Percentiles rank a stretch among this genome's conserved stretches.
Evolutionary conservation across 805 yeast genomes (phyloP).

Genomic region (Metschnikowia koreensis): DNA sequence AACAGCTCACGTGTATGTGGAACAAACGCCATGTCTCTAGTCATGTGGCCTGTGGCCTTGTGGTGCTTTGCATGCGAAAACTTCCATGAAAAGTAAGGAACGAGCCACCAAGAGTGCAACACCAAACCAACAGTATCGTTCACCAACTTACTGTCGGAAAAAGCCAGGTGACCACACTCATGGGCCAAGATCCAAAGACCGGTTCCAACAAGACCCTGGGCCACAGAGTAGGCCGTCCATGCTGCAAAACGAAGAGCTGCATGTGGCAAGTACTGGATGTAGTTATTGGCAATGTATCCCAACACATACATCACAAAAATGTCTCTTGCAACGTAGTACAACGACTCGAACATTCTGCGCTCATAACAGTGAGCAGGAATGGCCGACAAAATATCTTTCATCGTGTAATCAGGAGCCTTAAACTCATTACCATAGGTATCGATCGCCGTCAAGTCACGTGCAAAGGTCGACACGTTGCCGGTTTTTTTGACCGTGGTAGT

Average conservation of each 20-base stretch:
- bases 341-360: constrained; percentile 52
- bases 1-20: constrained; percentile 67
- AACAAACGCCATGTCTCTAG: constrained; percentile 82
- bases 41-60: constrained; percentile 82
- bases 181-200: constrained; percentile 87
- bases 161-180: constrained; percentile 90
- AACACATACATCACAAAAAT: constrained; percentile 46
- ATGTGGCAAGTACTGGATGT: constrained; percentile 43
- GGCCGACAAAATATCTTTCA: constrained; percentile 68
- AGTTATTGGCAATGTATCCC: constrained; percentile 53
- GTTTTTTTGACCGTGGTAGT: constrained; percentile 23
- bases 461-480: constrained; percentile 46
- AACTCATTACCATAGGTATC: constrained; percentile 67
- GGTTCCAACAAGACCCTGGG: constrained; percentile 66
- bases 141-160: constrained; percentile 66
- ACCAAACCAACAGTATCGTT: constrained; percentile 84
- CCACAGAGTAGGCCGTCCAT: constrained; percentile 56
- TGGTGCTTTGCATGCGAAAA: constrained; percentile 83
- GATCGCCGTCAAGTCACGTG: constrained; percentile 42
- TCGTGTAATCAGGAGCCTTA: constrained; percentile 70
- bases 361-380: constrained; percentile 77
- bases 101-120: constrained; percentile 72
- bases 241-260: constrained; percentile 46
- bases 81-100: constrained; percentile 88
- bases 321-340: constrained; percentile 69